Evolutionary conservation across 306 rosid genomes (phyloP), one percentile per base, ranked within the genome.

Genomic region (Styphnolobium japonicum): DNA sequence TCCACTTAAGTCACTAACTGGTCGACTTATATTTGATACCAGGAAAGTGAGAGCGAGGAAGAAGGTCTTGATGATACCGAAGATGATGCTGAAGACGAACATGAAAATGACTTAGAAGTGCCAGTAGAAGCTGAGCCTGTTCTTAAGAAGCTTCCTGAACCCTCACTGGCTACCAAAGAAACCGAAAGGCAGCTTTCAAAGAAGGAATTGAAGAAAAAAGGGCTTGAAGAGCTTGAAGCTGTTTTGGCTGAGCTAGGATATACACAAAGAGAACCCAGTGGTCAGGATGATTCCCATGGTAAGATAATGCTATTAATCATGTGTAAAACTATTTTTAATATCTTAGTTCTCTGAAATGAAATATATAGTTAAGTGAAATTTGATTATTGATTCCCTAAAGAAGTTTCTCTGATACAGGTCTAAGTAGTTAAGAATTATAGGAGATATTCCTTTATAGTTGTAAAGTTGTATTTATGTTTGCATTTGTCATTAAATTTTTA

Each of bases 201-300:
- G 86, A 91, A 91, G 84, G 97, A 91, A 80, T 75, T 86, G 85
- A 91, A 91, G 89, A 91, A 91, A 62, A 91, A 91, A 73, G 97
- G 74, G n/a, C 97, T 91, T 71, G 88, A 86, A 83, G 97, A 89
- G 77, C 93, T 92, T 63, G 97, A 89, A 0, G 97, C 94, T 57
- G 90, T 90, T 87, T 90, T 92, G 81, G 94, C 94, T 61, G 97
- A 92, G 83, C 80, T 92, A 56, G 97, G 97, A 62, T 82, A 22
- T 9, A 2, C 76, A 22, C 71, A 56, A 48, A 83, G 8, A n/a
- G 93, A 81, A 80, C 55, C 79, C 61, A 71, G 86, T 58, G 79
- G 70, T n/a, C 90, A 79, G 14, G 88, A 85, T 78, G 85, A 88
- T 43, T 78, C 90, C 75, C 75, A 55, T 36, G 94, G 94, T 92